Evolutionary conservation across 2,329 filamentous ascomycete species (phyloP).

Genomic region (Massarina eburnea): DNA sequence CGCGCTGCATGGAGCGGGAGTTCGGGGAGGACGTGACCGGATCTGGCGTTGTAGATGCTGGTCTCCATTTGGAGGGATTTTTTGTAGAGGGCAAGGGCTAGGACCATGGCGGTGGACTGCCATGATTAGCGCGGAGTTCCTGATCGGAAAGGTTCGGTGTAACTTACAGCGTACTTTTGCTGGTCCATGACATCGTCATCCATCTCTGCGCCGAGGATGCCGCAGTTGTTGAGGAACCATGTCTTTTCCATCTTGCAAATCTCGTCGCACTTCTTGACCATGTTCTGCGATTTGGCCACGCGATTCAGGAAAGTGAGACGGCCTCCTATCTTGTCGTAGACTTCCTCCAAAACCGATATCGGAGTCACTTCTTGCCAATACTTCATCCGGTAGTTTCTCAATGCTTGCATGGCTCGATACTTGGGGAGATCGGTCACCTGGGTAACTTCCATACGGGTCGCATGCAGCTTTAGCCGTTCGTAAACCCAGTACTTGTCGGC

Average conservation of each 20-base stretch:
- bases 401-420: slow-evolving; percentile 71
- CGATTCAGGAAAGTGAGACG: slow-evolving; percentile 84
- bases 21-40: slow-evolving; percentile 75
- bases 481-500: slow-evolving; percentile 99
- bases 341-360: slow-evolving; percentile 63
- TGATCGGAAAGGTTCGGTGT: no score
- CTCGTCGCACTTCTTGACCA: slow-evolving; percentile 74
- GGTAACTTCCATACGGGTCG: slow-evolving; percentile 92
- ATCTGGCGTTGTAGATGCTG: slow-evolving; percentile 62
- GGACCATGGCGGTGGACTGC: slow-evolving; percentile 86
- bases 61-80: slow-evolving; percentile 62
- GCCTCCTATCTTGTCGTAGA: slow-evolving; percentile 87
- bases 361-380: slow-evolving; percentile 69
- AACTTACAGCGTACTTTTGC: slow-evolving; percentile 86
- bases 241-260: slow-evolving; percentile 73
- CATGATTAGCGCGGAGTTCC: slow-evolving; percentile 6
- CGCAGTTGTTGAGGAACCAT: slow-evolving; percentile 77
- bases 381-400: slow-evolving; percentile 76
- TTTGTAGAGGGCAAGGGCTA: slow-evolving; percentile 89
- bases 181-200: slow-evolving; percentile 99
- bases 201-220: slow-evolving; percentile 74
- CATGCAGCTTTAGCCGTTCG: slow-evolving; percentile 87
- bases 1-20: slow-evolving; percentile 52
- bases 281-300: slow-evolving; percentile 82
- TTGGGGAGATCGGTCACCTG: slow-evolving; percentile 83